phyloP scores from a whole-genome alignment of 169 alveolate genomes.

The Cryptosporidium parvum region DNA sequence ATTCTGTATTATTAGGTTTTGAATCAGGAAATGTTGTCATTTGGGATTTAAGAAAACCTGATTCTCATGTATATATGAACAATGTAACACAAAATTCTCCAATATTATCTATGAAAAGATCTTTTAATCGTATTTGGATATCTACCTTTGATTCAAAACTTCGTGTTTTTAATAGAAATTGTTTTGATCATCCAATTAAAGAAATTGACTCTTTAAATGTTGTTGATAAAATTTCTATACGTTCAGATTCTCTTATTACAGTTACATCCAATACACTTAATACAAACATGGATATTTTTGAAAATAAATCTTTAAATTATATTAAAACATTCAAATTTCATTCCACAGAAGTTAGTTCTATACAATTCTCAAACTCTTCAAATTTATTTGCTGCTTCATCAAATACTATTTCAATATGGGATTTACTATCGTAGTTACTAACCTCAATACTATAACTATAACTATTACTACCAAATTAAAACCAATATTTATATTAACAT shows the following conservation, averaged over 20 bases:
- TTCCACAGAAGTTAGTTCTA: constrained; percentile 4
- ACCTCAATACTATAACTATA: neutral
- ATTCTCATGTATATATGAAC: neutral
- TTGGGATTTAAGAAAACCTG: constrained; percentile 47
- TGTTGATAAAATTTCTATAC: constrained; percentile 21
- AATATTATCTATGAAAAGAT: constrained; percentile 31
- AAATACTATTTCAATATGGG: constrained; percentile 21
- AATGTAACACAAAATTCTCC: constrained; percentile 3
- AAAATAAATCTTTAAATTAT: constrained; percentile 6
- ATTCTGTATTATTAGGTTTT: constrained; percentile 24
- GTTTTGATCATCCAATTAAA: constrained; percentile 25
- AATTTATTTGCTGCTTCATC: constrained; percentile 5
- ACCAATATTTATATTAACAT: neutral
- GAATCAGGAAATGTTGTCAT: constrained; percentile 29
- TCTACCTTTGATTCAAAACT: constrained; percentile 25
- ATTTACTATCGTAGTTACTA: neutral
- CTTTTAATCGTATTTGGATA: constrained; percentile 39
- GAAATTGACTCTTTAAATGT: neutral
- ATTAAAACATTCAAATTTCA: constrained; percentile 17
- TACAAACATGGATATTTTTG: constrained; percentile 14
- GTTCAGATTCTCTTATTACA: constrained; percentile 32
- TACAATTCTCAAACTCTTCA: constrained; percentile 7
- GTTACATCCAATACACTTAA: constrained; percentile 3
- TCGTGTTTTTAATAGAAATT: constrained; percentile 44
- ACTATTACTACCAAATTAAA: neutral